Conservation (phyloP, 2,329 filamentous ascomycete species). For the Xylariales sp. region DNA sequence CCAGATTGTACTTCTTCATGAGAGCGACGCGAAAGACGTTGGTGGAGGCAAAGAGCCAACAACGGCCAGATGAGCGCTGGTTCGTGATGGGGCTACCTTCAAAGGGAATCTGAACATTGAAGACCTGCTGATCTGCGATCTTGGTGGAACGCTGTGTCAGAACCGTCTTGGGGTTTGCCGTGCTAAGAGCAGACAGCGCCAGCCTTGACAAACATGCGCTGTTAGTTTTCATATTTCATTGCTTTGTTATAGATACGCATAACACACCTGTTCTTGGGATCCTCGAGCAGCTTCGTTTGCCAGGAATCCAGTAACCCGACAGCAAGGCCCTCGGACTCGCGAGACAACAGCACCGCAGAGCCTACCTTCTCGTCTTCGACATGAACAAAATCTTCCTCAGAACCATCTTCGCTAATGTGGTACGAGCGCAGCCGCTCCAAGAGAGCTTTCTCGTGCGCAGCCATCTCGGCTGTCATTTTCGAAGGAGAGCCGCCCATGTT, state of each 20-base stretch:
- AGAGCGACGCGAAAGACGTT: conserved; percentile 87
- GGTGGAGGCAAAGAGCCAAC: conserved; percentile 90
- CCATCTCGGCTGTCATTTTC: conserved; percentile 24
- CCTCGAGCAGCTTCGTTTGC: conserved; percentile 58
- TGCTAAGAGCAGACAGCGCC: conserved; percentile 68
- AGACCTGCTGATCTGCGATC: conserved; percentile 70
- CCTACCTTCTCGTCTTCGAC: conserved; percentile 39
- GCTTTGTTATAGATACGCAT: no score
- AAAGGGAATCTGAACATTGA: conserved; percentile 77
- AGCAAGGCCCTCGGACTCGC: conserved; percentile 42
- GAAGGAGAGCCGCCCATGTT: conserved; percentile 45
- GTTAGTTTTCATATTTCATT: no score
- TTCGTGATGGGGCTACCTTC: conserved; percentile 84
- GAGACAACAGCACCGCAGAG: conserved; percentile 13
- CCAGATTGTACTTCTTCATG: conserved; percentile 76
- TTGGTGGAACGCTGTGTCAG: conserved; percentile 60
- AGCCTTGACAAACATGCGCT: no score
- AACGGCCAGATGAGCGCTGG: conserved; percentile 75
- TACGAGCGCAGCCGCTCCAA: conserved; percentile 39
- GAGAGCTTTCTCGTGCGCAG: conserved; percentile 36
- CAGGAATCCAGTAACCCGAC: conserved; percentile 49
- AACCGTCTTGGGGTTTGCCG: conserved; percentile 61
- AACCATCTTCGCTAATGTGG: conserved; percentile 34
- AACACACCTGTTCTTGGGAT: conserved; percentile 60
- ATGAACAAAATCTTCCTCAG: conserved; percentile 45